Base-by-base conservation (phyloP, 2,329 filamentous ascomycete species). In the Microthyrium microscopicum region DNA sequence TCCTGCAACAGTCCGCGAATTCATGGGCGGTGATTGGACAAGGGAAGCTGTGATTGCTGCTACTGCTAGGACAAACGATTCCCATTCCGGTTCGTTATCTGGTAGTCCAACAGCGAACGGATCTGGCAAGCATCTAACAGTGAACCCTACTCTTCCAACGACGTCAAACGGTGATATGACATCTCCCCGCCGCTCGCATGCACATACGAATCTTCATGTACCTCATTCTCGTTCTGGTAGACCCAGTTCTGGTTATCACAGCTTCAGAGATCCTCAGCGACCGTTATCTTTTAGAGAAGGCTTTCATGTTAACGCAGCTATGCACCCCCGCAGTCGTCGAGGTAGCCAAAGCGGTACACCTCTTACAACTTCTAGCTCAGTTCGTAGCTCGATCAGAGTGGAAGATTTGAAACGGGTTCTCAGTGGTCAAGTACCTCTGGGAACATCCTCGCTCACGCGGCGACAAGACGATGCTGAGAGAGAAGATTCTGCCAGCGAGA, bases 21-120 rank as follows among this genome's bases (percentile, higher is more conserved):
- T 81, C 42, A 80, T 94, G 68, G 58, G 83, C 37, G 62, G 69
- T 15, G 70, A 80, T 30, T 94, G 87, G 87, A 77, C 73, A 25
- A 74, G 75, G 47, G 84, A 92, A 16, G 57, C 62, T 11, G 79
- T 78, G 20, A 59, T 89, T 33, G 68, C 74, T 8, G 64, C 70
- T 24, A 66, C 81, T 31, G 72, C 78, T 38, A 71, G 22, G 19
- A 28, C 62, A 38, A 62, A 79, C 35, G 69, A 64, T 31, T 74
- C 74, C 44, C 80, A 76, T 44, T 71, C 79, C 1, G 69, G 70
- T 9, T 92, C 83, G 4, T 58, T 91, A 35, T 79, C 64, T 34
- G 83, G 82, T 16, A 65, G 69, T 2, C 34, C 34, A 5, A 36
- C 27, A 12, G 27, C 25, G 20, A 24, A 26, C 15, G 15, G 19